Conservation (phyloP, 148 eudicot species). For the Dysphania ambrosioides region DNA sequence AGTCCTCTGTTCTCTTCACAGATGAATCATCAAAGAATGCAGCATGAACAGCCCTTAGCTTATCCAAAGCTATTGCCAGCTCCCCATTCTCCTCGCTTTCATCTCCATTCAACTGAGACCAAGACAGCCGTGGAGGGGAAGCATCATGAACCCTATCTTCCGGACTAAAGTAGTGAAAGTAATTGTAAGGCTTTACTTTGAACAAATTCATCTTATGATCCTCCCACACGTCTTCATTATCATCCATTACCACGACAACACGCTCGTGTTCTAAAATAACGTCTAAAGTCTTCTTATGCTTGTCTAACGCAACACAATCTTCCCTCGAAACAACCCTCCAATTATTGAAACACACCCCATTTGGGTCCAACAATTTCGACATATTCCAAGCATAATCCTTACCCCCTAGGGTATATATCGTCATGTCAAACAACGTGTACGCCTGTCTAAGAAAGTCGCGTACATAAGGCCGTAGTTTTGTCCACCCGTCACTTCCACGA, state of each 20-base stretch:
- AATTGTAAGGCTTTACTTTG: conserved; percentile 21
- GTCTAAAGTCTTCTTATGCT: conserved; percentile 29
- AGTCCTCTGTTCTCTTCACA: neutral
- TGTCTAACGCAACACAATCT: conserved; percentile 13
- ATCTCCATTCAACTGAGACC: conserved; percentile 30
- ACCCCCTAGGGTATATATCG: conserved; percentile 19
- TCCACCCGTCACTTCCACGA: conserved; percentile 16
- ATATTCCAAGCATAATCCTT: neutral
- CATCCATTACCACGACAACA: conserved; percentile 25
- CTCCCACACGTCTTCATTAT: conserved; percentile 22
- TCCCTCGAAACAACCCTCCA: conserved; percentile 30
- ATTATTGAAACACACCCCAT: conserved; percentile 21
- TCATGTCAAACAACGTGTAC: conserved; percentile 25
- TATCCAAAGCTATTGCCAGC: conserved; percentile 18
- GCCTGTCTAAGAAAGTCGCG: conserved; percentile 16
- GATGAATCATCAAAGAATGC: conserved; percentile 19
- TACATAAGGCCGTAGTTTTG: conserved; percentile 23
- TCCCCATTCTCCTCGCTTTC: conserved; percentile 29
- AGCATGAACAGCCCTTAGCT: conserved; percentile 13
- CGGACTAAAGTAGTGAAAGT: conserved; percentile 19
- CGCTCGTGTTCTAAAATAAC: conserved; percentile 17
- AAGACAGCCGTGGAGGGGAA: conserved; percentile 23
- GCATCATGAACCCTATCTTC: conserved; percentile 18
- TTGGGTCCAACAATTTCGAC: conserved; percentile 18
- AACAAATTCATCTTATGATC: conserved; percentile 17